These are phyloP conservation scores for Pleurotus citrinopileatus DNA, from an alignment of 768 basidiomycete species.

Conservation along the genomic window DNA sequence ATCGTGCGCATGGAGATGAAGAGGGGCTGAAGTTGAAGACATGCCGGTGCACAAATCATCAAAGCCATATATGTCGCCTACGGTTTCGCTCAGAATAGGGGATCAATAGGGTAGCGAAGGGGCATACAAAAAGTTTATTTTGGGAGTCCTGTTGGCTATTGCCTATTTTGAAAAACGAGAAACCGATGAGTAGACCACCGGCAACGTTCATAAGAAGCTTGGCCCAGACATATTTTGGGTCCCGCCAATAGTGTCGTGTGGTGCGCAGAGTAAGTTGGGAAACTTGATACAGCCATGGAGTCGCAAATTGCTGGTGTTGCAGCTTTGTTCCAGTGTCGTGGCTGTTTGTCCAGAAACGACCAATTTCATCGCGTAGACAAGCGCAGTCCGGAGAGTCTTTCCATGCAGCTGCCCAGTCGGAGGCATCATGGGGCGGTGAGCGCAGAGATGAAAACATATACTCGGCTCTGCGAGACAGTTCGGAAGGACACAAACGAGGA, in stretches of 20 bases:
- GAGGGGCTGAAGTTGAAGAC: slow-evolving; percentile 62
- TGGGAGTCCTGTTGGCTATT: slow-evolving; percentile 54
- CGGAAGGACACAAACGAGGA: slow-evolving; percentile 13
- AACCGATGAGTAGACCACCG: slow-evolving; percentile 56
- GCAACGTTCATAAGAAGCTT: slow-evolving; percentile 56
- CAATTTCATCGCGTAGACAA: slow-evolving; percentile 18
- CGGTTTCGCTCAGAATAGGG: neutral
- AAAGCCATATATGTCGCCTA: slow-evolving; percentile 59
- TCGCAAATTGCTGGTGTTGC: slow-evolving; percentile 54
- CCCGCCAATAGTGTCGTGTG: slow-evolving; percentile 47
- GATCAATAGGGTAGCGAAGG: neutral
- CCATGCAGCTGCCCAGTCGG: neutral
- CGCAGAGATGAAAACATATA: neutral
- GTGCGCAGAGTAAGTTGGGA: slow-evolving; percentile 41
- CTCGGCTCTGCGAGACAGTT: neutral
- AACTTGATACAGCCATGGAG: slow-evolving; percentile 50
- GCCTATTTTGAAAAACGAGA: slow-evolving; percentile 62
- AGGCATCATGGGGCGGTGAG: neutral
- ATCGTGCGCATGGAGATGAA: slow-evolving; percentile 60
- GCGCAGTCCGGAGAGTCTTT: neutral
- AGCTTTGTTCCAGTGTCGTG: slow-evolving; percentile 46
- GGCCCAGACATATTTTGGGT: slow-evolving; percentile 58
- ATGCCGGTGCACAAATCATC: slow-evolving; percentile 47
- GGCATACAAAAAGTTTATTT: slow-evolving; percentile 60
- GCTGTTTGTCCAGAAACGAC: slow-evolving; percentile 44